phyloP scores from a whole-genome alignment of 768 basidiomycete genomes.

The Hericium coralloides region DNA sequence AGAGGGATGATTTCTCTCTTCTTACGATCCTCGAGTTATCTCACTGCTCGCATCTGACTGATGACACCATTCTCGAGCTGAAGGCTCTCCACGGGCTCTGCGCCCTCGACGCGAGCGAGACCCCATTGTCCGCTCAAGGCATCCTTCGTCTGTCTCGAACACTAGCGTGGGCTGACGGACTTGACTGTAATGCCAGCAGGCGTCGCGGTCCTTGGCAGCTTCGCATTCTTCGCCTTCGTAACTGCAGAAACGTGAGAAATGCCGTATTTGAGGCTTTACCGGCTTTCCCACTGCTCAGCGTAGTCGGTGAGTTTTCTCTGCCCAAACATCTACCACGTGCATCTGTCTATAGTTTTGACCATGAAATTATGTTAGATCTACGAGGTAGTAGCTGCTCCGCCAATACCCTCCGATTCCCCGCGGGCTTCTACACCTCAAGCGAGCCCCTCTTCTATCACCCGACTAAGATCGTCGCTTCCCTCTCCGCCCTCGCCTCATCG shows the following conservation, averaged over 20 bases:
- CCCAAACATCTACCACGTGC: too few relatives aligned
- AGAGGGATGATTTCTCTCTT: conserved; percentile 50
- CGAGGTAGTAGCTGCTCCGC: conserved; percentile 11
- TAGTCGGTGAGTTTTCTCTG: conserved; percentile 9
- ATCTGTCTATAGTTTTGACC: background rate
- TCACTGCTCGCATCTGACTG: conserved; percentile 45
- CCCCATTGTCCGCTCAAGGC: conserved; percentile 41
- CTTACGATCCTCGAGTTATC: conserved; percentile 57
- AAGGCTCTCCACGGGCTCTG: conserved; percentile 42
- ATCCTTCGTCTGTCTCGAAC: conserved; percentile 43
- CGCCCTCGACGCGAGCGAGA: conserved; percentile 58
- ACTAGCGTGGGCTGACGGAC: conserved; percentile 29
- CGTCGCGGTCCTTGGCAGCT: conserved; percentile 16
- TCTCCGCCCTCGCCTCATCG: conserved; percentile 4
- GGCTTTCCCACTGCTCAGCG: conserved; percentile 10
- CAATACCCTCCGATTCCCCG: conserved; percentile 3
- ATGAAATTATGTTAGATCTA: conserved; percentile 6
- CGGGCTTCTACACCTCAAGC: conserved; percentile 6
- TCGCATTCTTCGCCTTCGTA: conserved; percentile 12
- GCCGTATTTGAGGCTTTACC: conserved; percentile 6
- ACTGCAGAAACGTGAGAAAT: conserved; percentile 8
- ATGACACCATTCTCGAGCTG: conserved; percentile 43
- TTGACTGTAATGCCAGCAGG: conserved; percentile 11
- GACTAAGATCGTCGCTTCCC: conserved; percentile 3
- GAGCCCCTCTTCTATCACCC: conserved; percentile 11